Conservation (phyloP, 1,139 yeast species). For the Yamadazyma diddensiae region DNA sequence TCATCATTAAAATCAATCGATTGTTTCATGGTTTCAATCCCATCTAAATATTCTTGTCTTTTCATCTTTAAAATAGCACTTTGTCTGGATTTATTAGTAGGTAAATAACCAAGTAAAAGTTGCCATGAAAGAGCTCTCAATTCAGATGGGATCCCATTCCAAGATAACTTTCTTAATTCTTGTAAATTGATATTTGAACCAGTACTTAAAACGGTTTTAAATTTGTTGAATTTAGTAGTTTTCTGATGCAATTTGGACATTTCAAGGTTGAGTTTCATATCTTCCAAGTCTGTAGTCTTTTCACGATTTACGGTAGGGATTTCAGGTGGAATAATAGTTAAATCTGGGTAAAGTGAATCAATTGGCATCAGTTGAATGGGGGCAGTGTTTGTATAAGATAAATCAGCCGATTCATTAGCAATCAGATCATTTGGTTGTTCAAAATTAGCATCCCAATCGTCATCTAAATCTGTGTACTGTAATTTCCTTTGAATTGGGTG, state of each 20-base stretch:
- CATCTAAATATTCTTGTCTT: slow-evolving; percentile 82
- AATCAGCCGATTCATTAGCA: not conserved
- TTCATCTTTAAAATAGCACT: slow-evolving; percentile 68
- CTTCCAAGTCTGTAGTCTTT: slow-evolving; percentile 20
- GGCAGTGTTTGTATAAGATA: slow-evolving; percentile 12
- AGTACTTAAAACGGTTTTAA: slow-evolving; percentile 59
- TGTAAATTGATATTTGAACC: slow-evolving; percentile 55
- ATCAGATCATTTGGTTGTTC: slow-evolving; percentile 22
- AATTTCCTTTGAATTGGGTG: no score
- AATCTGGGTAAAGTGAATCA: slow-evolving; percentile 39
- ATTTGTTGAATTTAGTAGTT: slow-evolving; percentile 62
- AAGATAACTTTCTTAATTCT: slow-evolving; percentile 73
- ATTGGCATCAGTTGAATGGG: slow-evolving; percentile 31
- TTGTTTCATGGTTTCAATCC: slow-evolving; percentile 33
- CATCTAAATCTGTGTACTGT: slow-evolving; percentile 70
- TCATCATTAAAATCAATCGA: slow-evolving; percentile 51
- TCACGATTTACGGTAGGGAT: no score
- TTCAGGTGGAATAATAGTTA: slow-evolving; percentile 21
- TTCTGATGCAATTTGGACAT: slow-evolving; percentile 57
- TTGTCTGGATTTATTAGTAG: slow-evolving; percentile 79
- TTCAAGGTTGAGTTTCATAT: slow-evolving; percentile 18
- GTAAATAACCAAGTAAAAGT: slow-evolving; percentile 81
- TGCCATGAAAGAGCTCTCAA: slow-evolving; percentile 90
- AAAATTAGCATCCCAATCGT: slow-evolving; percentile 89
- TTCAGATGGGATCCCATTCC: slow-evolving; percentile 91